Evolutionary conservation across 2,329 filamentous ascomycete species (phyloP).

Genomic region (Lasiodiplodia citricola): DNA sequence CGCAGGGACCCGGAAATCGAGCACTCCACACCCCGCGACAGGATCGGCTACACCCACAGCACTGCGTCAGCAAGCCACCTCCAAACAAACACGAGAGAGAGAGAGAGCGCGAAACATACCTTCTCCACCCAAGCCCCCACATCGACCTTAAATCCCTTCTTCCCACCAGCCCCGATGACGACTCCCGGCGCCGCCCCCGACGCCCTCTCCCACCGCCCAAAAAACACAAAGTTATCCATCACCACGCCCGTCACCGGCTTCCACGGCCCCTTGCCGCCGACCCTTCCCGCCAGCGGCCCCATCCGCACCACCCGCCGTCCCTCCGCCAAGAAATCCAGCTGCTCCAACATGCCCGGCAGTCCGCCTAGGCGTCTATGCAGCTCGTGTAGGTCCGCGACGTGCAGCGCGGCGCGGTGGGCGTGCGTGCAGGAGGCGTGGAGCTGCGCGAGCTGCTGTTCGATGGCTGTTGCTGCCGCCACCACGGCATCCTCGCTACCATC

Average conservation of each 20-base stretch:
- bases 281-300: conserved; percentile 36
- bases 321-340: conserved; percentile 31
- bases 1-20: conserved; percentile 31
- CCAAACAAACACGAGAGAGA: background rate
- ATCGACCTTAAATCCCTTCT: background rate
- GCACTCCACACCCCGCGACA: conserved; percentile 30
- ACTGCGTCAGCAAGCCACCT: background rate
- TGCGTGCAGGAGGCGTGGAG: conserved; percentile 28
- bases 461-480: conserved; percentile 25
- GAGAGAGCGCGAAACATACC: conserved; percentile 23
- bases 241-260: conserved; percentile 35
- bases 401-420: conserved; percentile 31
- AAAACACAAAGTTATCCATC: conserved; percentile 39
- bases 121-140: conserved; percentile 28
- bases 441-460: conserved; percentile 24
- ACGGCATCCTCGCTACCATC: conserved; percentile 28
- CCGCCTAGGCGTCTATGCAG: conserved; percentile 36
- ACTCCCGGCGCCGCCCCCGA: background rate
- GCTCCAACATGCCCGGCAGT: conserved; percentile 26
- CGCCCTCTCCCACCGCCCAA: conserved; percentile 36
- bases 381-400: conserved; percentile 34
- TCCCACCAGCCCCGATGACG: too few species aligned
- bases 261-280: conserved; percentile 39
- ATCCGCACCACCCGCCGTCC: conserved; percentile 33
- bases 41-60: conserved; percentile 29